These are phyloP conservation scores for barrel medic (Medicago truncatula) DNA, from an alignment of 306 rosid genomes.

Conservation along the genomic window DNA sequence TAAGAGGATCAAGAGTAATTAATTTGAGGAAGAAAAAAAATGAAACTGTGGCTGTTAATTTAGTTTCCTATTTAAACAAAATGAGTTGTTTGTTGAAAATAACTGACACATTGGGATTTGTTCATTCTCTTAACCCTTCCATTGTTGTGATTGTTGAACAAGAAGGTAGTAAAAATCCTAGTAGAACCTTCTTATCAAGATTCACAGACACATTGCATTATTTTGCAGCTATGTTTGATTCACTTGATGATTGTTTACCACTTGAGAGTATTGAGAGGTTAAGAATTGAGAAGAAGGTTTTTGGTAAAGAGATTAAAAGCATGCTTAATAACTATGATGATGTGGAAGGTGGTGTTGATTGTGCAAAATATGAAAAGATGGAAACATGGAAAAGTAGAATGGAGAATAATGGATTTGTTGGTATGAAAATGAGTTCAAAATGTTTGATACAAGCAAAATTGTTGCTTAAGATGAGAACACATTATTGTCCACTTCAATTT, in stretches of 20 bases:
- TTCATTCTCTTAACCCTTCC: slow-evolving; percentile 64
- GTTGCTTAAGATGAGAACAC: slow-evolving; percentile 73
- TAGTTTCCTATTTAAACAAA: slow-evolving; percentile 63
- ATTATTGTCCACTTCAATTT: slow-evolving; percentile 61
- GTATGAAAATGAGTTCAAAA: slow-evolving; percentile 61
- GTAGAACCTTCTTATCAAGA: slow-evolving; percentile 60
- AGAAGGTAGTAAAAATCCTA: slow-evolving; percentile 57
- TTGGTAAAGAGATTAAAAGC: slow-evolving; percentile 73
- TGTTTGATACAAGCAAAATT: slow-evolving; percentile 75
- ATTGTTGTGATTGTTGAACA: slow-evolving; percentile 66
- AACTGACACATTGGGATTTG: slow-evolving; percentile 68
- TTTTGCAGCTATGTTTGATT: slow-evolving; percentile 86
- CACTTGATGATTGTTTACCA: slow-evolving; percentile 75
- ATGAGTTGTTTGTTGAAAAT: slow-evolving; percentile 48
- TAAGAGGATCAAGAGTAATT: slow-evolving; percentile 54
- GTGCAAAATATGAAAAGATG: slow-evolving; percentile 57
- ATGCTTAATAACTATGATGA: slow-evolving; percentile 55
- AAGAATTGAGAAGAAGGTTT: slow-evolving; percentile 72
- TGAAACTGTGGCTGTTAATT: slow-evolving; percentile 73
- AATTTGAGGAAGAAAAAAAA: slow-evolving; percentile 63
- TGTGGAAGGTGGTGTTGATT: slow-evolving; percentile 42
- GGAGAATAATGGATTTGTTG: slow-evolving; percentile 69
- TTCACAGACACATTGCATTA: slow-evolving; percentile 73
- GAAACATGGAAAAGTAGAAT: slow-evolving; percentile 75
- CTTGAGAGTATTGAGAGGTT: slow-evolving; percentile 67